phyloP scores from a whole-genome alignment of 176 grass and related monocot genomes.

The Oryza nivara region DNA sequence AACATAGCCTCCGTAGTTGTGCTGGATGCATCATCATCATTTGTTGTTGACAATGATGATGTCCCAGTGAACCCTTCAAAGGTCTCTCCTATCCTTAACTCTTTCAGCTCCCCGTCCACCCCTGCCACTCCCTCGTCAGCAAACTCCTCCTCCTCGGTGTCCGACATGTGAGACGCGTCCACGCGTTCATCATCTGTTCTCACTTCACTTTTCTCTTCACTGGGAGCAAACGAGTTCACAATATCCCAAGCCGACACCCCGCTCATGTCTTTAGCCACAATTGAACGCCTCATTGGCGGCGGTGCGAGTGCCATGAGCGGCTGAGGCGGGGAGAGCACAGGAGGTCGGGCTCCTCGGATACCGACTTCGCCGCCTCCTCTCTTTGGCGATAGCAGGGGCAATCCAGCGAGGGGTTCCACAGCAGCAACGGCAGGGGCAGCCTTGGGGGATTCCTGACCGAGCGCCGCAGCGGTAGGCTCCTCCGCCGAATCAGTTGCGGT shows the following conservation, averaged over 20 bases:
- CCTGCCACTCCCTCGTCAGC: conserved; percentile 46
- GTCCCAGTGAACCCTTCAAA: conserved; percentile 79
- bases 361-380: conserved; percentile 63
- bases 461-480: conserved; percentile 7
- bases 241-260: conserved; percentile 70
- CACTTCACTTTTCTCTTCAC: conserved; percentile 35
- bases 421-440: background rate
- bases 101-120: conserved; percentile 45
- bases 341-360: conserved; percentile 74
- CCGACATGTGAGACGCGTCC: conserved; percentile 12
- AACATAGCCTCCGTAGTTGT: conserved; percentile 84
- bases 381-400: conserved; percentile 53
- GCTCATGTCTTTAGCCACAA: conserved; percentile 22
- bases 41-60: conserved; percentile 76
- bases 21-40: conserved; percentile 91
- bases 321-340: conserved; percentile 69
- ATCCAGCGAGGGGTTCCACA: background rate
- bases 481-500: conserved; percentile 45
- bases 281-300: conserved; percentile 55
- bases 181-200: background rate
- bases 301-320: conserved; percentile 44
- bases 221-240: conserved; percentile 79
- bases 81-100: conserved; percentile 71
- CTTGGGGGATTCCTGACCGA: conserved; percentile 25
- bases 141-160: conserved; percentile 52